Conservation (phyloP, 2,329 filamentous ascomycete species). For the Colletotrichum orbiculare region DNA sequence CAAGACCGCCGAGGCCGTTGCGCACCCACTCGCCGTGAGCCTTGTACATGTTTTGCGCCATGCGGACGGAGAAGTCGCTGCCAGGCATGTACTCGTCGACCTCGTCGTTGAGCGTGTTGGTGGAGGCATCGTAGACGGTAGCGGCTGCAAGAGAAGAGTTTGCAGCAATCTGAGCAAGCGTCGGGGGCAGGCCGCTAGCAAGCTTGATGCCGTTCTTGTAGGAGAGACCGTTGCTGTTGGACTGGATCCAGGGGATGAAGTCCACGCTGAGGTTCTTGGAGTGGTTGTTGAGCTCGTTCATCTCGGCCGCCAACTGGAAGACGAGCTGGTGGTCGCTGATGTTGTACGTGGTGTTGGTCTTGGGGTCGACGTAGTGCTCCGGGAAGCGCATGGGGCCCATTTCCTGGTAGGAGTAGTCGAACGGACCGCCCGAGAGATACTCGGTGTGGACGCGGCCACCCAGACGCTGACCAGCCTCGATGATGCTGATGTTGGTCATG, state of each 20-base stretch:
- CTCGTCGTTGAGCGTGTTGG: constrained; percentile 48
- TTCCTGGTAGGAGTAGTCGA: constrained; percentile 75
- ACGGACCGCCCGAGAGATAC: constrained; percentile 68
- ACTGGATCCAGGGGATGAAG: constrained; percentile 73
- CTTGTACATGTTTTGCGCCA: constrained; percentile 56
- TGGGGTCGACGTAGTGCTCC: constrained; percentile 59
- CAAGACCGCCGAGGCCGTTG: constrained; percentile 52
- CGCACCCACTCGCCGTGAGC: constrained; percentile 54
- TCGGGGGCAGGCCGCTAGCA: constrained; percentile 64
- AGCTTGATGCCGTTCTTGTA: constrained; percentile 60
- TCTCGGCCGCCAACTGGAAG: constrained; percentile 69
- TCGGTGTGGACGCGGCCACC: constrained; percentile 73
- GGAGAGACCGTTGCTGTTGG: constrained; percentile 63
- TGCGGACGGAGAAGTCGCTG: constrained; percentile 48
- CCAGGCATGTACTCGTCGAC: constrained; percentile 49
- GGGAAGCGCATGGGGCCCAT: constrained; percentile 76
- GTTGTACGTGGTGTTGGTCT: constrained; percentile 65
- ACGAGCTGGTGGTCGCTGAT: constrained; percentile 74
- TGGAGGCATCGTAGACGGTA: constrained; percentile 46
- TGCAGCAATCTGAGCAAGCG: constrained; percentile 56
- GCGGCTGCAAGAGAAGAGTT: constrained; percentile 53
- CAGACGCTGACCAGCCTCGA: constrained; percentile 69
- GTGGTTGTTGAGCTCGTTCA: constrained; percentile 70
- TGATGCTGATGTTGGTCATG: constrained; percentile 69
- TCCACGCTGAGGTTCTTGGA: constrained; percentile 61